Conservation (phyloP, 2,329 filamentous ascomycete species). For the Scedosporium apiospermum region DNA sequence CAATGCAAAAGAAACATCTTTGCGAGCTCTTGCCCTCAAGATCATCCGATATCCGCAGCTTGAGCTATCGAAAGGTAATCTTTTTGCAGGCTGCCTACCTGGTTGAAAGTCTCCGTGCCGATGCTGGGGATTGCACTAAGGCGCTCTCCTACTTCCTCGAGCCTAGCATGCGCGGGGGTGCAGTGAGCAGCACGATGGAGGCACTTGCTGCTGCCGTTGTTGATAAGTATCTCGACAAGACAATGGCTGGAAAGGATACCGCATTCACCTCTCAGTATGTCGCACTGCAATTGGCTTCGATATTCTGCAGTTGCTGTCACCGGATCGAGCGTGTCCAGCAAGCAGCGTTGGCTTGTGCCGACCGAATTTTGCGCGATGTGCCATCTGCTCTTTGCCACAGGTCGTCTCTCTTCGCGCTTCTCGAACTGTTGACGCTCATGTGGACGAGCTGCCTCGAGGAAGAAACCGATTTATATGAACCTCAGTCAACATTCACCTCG, state of each 20-base stretch:
- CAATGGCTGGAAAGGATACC: slow-evolving; percentile 59
- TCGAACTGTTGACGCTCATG: slow-evolving; percentile 88
- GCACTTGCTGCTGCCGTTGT: slow-evolving; percentile 59
- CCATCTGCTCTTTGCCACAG: slow-evolving; percentile 87
- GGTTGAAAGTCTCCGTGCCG: slow-evolving; percentile 79
- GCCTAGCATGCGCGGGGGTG: slow-evolving; percentile 62
- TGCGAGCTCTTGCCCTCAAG: slow-evolving; percentile 64
- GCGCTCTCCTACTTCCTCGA: slow-evolving; percentile 91
- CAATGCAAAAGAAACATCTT: slow-evolving; percentile 72
- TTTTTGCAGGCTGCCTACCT: slow-evolving; percentile 87
- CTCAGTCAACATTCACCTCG: slow-evolving; percentile 72
- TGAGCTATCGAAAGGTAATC: slow-evolving; percentile 85
- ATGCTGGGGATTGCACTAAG: slow-evolving; percentile 81
- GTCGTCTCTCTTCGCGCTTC: slow-evolving; percentile 79
- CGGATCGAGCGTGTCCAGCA: slow-evolving; percentile 86
- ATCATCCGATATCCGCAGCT: slow-evolving; percentile 65
- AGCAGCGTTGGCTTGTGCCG: slow-evolving; percentile 72
- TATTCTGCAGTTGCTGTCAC: slow-evolving; percentile 87
- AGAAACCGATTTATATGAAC: slow-evolving; percentile 89
- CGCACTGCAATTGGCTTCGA: slow-evolving; percentile 75
- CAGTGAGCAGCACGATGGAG: slow-evolving; percentile 57
- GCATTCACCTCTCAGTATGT: slow-evolving; percentile 85
- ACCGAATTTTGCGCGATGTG: slow-evolving; percentile 73
- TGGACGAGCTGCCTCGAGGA: slow-evolving; percentile 91
- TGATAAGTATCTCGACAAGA: slow-evolving; percentile 68